A percentile compares a stretch with the other conserved stretches of the same genome.
Conservation (phyloP, 1,284 basidiomycete genomes). For the Puccinia horiana region DNA sequence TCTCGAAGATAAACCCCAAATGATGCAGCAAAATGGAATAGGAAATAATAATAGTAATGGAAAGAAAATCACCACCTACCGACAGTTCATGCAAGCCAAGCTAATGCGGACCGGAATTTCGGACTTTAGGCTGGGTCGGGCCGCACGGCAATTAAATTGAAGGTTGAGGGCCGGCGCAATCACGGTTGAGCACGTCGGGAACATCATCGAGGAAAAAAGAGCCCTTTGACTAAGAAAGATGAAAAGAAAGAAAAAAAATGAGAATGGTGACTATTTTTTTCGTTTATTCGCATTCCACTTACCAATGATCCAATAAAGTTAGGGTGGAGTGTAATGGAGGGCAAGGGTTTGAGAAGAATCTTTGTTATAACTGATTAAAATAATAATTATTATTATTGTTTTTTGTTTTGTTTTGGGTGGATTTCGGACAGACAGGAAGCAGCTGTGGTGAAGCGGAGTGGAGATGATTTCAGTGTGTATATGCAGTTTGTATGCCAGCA, state of each 20-base stretch:
- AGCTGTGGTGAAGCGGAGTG: background rate
- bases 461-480: background rate
- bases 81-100: constrained; percentile 38
- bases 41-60: background rate
- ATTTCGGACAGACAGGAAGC: background rate
- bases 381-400: no score
- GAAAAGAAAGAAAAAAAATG: background rate
- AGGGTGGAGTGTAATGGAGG: background rate
- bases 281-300: background rate
- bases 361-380: background rate
- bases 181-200: constrained; percentile 11
- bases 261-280: background rate
- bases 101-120: constrained; percentile 24
- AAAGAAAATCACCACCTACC: background rate
- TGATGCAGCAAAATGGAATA: background rate
- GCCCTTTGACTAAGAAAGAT: background rate
- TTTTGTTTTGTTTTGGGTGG: background rate
- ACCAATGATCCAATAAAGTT: background rate
- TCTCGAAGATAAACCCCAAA: background rate
- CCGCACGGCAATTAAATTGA: constrained; percentile 2
- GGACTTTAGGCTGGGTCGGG: background rate
- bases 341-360: background rate
- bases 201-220: background rate
- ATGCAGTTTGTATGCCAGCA: background rate
- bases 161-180: constrained; percentile 19